Base-by-base conservation (phyloP, 2,329 filamentous ascomycete genomes). In the Talaromyces funiculosus region DNA sequence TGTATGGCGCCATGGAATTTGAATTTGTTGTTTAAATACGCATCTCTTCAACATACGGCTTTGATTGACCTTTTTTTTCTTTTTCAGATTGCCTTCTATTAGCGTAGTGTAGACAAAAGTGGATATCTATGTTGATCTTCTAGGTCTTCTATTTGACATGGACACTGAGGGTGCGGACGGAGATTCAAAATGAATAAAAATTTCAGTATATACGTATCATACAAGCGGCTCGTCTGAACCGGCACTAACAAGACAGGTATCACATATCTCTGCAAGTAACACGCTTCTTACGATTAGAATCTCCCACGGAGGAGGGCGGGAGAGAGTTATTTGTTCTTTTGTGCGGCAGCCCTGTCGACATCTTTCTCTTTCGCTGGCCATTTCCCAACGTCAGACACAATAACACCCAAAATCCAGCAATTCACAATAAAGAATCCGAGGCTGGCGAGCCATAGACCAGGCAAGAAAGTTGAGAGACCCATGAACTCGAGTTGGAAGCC, bases 361-460 rank as follows among this genome's bases (percentile, higher is more conserved):
- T 22, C 10, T 7, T 10, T 20, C 18, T 20, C n/a, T 35, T 22
- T 33, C 1, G 10, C 47, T 12, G 29, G 47, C 47, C 47, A 33
- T 35, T 35, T 35, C 4, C 47, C 47, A 24, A 82, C 80, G 73
- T 97, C 94, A 1, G 72, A 72, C 6, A 97, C 82, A 45, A 97
- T 86, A 51, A 95, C 79, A 0, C 90, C 90, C 40, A 99, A 72
- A 59, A 97, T 90, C 86, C 90, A 95, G 66, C 86, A 87, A 72
- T 99, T 97, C 16, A 92, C 84, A 1, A 86, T 73, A 71, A 97
- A 97, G 77, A 99, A 97, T 0, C 77, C 77, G 14, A 96, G 73
- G 0, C 90, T 88, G 0, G 90, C 82, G 0, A 84, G 64, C 85
- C 90, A 97, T 1, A 99, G 78, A 0, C 92, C 92, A 0, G 92